Evolutionary conservation across 1,139 yeast species (phyloP).

Genomic region (Yamadazyma conglobata): DNA sequence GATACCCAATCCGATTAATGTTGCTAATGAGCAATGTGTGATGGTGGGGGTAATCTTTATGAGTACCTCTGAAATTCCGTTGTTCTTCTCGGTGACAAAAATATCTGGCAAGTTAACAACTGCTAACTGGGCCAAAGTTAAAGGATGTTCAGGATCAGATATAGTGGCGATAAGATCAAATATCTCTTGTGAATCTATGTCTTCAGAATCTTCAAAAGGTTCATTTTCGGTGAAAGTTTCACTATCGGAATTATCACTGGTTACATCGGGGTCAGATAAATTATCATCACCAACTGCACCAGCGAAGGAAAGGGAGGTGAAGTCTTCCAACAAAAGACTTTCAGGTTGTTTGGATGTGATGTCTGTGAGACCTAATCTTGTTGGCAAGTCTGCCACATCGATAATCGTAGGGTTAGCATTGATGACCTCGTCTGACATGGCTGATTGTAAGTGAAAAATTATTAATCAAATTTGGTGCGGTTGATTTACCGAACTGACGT

Average conservation of each 20-base stretch:
- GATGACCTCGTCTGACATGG: slow-evolving; percentile 64
- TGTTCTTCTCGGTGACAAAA: slow-evolving; percentile 45
- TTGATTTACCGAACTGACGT: neutral
- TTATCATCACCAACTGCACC: too few relatives aligned
- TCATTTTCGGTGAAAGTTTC: slow-evolving; percentile 35
- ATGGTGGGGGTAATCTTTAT: slow-evolving; percentile 95
- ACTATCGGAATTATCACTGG: slow-evolving; percentile 18
- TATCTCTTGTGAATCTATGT: slow-evolving; percentile 64
- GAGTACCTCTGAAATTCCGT: slow-evolving; percentile 67
- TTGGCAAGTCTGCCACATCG: slow-evolving; percentile 75
- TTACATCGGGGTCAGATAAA: slow-evolving; percentile 22
- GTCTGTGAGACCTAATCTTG: slow-evolving; percentile 34
- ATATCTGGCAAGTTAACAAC: slow-evolving; percentile 88
- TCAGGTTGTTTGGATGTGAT: slow-evolving; percentile 17
- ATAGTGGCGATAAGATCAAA: slow-evolving; percentile 75
- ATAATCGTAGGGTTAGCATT: slow-evolving; percentile 90
- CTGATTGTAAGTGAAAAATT: neutral
- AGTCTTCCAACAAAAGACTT: slow-evolving; percentile 13
- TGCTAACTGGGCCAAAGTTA: slow-evolving; percentile 90
- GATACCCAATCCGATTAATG: slow-evolving; percentile 91
- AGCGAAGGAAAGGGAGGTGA: slow-evolving; percentile 24
- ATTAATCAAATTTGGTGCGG: neutral
- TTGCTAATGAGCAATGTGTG: slow-evolving; percentile 95
- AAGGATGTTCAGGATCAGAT: slow-evolving; percentile 97
- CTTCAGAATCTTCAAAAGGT: slow-evolving; percentile 49